phyloP scores from a whole-genome alignment of 768 basidiomycete genomes.

The Serendipita indica region DNA sequence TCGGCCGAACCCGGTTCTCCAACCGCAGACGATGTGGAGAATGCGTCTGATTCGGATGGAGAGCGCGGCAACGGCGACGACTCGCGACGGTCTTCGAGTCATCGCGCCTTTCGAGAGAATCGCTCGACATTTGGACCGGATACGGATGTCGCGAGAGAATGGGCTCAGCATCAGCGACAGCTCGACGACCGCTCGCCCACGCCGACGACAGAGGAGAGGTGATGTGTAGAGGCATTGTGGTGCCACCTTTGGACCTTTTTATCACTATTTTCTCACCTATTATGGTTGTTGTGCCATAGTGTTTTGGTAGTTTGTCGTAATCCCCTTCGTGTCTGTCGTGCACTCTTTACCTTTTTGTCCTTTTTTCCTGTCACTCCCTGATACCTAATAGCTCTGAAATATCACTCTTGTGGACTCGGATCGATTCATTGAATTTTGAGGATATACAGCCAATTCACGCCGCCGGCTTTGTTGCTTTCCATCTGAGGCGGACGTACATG shows the following conservation, averaged over 20 bases:
- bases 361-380: no score
- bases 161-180: not conserved
- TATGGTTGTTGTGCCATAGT: no score
- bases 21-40: not conserved
- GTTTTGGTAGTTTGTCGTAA: no score
- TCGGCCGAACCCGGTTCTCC: constrained; percentile 4
- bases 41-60: not conserved
- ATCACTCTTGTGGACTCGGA: no score
- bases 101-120: not conserved
- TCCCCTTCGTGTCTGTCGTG: no score
- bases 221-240: no score
- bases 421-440: no score
- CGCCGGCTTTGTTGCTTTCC: constrained; percentile 19
- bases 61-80: not conserved
- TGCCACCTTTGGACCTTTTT: no score
- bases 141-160: not conserved
- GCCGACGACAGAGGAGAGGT: not conserved
- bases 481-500: constrained; percentile 60
- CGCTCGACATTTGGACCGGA: constrained; percentile 2
- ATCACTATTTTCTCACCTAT: no score
- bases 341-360: no score
- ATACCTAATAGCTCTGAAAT: no score
- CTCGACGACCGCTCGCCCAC: not conserved
- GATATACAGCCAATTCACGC: no score
- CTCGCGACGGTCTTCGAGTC: not conserved